A percentile compares a stretch with the other conserved stretches of the same genome.
Conservation (phyloP, 2,329 filamentous ascomycete species). For the Cytospora chrysosperma region DNA sequence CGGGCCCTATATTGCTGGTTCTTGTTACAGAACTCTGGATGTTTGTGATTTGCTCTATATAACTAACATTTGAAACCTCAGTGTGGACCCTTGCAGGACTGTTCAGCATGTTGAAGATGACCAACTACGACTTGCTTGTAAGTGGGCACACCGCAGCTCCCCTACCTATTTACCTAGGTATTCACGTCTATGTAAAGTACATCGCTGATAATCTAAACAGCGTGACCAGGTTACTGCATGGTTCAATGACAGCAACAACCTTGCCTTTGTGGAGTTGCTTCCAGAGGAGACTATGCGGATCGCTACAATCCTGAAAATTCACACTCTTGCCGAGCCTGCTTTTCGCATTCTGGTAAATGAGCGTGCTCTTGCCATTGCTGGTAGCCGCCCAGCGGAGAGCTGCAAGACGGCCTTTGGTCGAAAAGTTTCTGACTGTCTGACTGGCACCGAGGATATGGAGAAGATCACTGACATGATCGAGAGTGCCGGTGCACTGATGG, state of each 20-base stretch:
- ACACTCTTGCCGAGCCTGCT: slow-evolving; percentile 44
- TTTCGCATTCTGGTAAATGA: slow-evolving; percentile 65
- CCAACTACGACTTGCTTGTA: slow-evolving; percentile 36
- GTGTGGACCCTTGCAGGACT: slow-evolving; percentile 66
- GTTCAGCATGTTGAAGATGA: slow-evolving; percentile 58
- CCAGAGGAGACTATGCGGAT: slow-evolving; percentile 62
- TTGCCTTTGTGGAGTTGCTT: slow-evolving; percentile 60
- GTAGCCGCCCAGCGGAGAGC: slow-evolving; percentile 32
- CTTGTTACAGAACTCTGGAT: neutral
- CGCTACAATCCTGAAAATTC: slow-evolving; percentile 46
- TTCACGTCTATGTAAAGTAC: neutral
- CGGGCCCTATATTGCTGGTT: too few relatives aligned
- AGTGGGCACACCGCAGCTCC: slow-evolving; percentile 25
- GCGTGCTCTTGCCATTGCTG: slow-evolving; percentile 49
- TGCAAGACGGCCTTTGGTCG: slow-evolving; percentile 19
- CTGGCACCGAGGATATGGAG: slow-evolving; percentile 17
- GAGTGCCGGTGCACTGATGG: slow-evolving; percentile 55
- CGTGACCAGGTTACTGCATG: slow-evolving; percentile 54
- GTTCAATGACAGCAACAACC: slow-evolving; percentile 56
- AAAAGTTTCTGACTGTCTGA: slow-evolving; percentile 11
- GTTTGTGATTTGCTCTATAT: neutral
- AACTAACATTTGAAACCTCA: neutral
- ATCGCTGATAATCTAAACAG: slow-evolving; percentile 29
- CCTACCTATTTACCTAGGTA: too few relatives aligned
- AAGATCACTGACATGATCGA: slow-evolving; percentile 28